These are phyloP conservation scores for Tephrocybe sp. DNA, from an alignment of 768 basidiomycete genomes.

Conservation along the genomic window DNA sequence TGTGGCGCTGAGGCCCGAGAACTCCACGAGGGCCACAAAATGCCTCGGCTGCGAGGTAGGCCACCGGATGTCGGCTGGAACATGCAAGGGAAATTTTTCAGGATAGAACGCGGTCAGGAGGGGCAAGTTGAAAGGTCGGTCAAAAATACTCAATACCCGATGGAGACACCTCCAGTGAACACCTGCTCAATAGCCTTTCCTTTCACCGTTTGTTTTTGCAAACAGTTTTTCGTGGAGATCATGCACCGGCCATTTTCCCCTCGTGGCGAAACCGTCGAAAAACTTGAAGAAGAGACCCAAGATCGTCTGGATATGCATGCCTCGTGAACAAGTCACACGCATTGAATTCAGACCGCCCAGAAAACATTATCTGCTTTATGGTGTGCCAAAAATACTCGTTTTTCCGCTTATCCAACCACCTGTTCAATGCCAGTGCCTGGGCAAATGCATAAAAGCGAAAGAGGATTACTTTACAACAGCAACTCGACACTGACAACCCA, in stretches of 20 bases:
- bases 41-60: not conserved
- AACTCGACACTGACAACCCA: not conserved
- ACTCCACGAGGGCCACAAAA: not conserved
- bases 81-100: not conserved
- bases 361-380: not conserved
- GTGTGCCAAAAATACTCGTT: not conserved
- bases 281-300: conserved; percentile 1
- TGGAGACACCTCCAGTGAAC: not conserved
- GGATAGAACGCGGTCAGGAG: not conserved
- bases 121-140: not conserved
- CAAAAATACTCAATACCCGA: not conserved
- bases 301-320: conserved; percentile 1
- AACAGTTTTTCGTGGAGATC: not conserved
- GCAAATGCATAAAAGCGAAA: conserved; percentile 7
- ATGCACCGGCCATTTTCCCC: conserved; percentile 1
- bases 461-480: not conserved
- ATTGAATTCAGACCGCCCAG: not conserved
- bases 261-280: not conserved
- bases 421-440: not conserved
- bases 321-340: conserved; percentile 1
- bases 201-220: not conserved
- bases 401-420: not conserved
- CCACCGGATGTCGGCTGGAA: not conserved
- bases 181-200: not conserved
- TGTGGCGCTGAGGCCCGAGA: not conserved